Conservation (phyloP, 139 green algal genomes). For the Penium margaritaceum region DNA sequence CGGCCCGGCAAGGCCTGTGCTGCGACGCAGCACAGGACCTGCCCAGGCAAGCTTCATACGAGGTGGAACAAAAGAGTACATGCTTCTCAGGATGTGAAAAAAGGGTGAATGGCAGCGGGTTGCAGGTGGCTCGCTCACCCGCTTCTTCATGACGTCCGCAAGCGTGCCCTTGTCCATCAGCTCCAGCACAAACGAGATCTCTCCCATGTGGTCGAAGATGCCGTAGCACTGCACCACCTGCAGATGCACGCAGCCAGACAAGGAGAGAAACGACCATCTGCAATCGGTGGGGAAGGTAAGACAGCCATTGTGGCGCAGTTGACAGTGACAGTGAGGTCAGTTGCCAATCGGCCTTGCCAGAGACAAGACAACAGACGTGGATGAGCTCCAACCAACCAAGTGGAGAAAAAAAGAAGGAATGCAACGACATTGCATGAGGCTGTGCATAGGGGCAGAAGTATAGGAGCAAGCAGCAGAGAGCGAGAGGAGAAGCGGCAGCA, state of each 20-base stretch:
- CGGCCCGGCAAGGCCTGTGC: too few species aligned
- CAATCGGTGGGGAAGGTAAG: not conserved
- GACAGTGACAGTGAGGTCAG: too few species aligned
- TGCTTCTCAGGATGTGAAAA: too few species aligned
- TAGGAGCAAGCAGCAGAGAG: not conserved
- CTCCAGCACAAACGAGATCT: conserved; percentile 46
- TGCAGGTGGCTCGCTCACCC: not conserved
- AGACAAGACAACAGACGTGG: too few species aligned
- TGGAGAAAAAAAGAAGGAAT: too few species aligned
- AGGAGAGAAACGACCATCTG: too few species aligned
- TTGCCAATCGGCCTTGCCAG: too few species aligned
- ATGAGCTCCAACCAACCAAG: too few species aligned
- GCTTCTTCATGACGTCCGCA: conserved; percentile 36
- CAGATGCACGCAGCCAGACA: not conserved
- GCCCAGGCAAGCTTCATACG: not conserved
- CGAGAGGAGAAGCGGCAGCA: not conserved
- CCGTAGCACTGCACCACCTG: conserved; percentile 25
- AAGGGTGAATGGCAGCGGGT: too few species aligned
- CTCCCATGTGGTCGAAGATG: conserved; percentile 16
- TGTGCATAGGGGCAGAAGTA: too few species aligned
- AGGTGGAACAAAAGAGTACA: not conserved
- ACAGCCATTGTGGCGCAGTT: not conserved
- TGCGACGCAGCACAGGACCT: not conserved
- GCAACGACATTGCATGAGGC: too few species aligned
- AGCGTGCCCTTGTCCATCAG: conserved; percentile 43